Evolutionary conservation across 1,139 yeast genomes (phyloP), one percentile per base, ranked within the genome.

Genomic region (Cylindricascospora bacillispora): DNA sequence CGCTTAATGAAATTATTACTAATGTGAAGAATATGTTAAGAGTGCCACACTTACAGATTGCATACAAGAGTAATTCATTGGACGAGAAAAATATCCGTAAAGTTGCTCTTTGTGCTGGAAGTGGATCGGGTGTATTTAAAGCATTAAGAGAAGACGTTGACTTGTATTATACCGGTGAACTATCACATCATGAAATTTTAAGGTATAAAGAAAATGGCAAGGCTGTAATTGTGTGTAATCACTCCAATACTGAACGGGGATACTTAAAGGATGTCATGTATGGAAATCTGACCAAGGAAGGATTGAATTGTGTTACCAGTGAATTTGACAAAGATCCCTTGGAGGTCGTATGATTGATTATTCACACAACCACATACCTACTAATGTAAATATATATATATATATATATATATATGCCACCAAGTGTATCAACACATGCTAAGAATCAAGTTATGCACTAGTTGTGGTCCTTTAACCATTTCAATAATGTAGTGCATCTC

Each of bases 51-150:
- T 59, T 86, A 6, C 94, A 81, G 50, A 53, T 54, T 7, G 37
- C 50, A 7, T 55, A 57, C 24, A 31, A 41, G 17, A 33, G 41
- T 9, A n/a, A n/a, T n/a, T n/a, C n/a, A n/a, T 20, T 25, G 27
- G 13, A 11, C 21, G 40, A 43, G n/a, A 57, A 52, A 11, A 57
- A 55, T 4, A 60, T 80, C 24, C 54, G 52, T 14, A 62, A 65
- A 0, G 62, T 85, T n/a, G 97, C 95, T 1, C 54, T 89, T 14
- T 89, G 99, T 56, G 98, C 98, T 3, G 99, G 99, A 0, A 81
- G 95, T 4, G 99, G 99, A 0, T 75, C 81, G 1, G 76, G 78
- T 1, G 71, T 70, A 2, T 62, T 62, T 39, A 44, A 42, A 25
- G 32, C 40, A 3, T 29, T 59, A 16, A 38, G 38, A n/a, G 43